These are phyloP conservation scores for Flaveria linearis DNA, from an alignment of 129 eudicot genomes.

Conservation along the genomic window DNA sequence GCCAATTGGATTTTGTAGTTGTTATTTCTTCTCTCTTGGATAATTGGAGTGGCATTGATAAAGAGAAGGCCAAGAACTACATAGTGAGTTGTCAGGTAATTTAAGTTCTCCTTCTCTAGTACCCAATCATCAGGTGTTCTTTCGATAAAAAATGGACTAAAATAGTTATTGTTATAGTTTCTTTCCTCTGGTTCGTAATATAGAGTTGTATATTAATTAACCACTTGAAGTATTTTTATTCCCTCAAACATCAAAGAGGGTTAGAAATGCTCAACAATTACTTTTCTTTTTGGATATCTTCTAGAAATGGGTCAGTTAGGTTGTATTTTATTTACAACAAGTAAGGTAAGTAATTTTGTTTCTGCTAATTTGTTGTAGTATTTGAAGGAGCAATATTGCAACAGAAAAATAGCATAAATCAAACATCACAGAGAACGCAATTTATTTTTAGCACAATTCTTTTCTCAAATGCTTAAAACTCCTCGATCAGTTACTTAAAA, in stretches of 20 bases:
- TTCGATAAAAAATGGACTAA: background rate
- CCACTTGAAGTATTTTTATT: background rate
- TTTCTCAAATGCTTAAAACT: background rate
- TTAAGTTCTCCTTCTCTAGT: constrained; percentile 6
- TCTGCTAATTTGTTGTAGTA: background rate
- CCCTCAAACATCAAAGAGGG: background rate
- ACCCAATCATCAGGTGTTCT: background rate
- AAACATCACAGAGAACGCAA: background rate
- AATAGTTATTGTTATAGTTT: background rate
- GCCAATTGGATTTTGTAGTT: constrained; percentile 52
- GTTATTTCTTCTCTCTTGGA: constrained; percentile 82
- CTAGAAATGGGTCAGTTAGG: background rate
- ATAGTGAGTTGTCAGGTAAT: constrained; percentile 81
- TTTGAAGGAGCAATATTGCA: background rate
- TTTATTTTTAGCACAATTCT: background rate
- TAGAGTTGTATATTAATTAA: background rate
- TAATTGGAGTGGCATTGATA: constrained; percentile 92
- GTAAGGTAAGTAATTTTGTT: background rate
- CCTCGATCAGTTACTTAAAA: background rate
- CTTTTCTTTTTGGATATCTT: background rate
- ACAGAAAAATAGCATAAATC: background rate
- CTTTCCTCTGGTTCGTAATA: background rate
- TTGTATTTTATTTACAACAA: background rate
- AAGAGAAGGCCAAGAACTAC: constrained; percentile 82
- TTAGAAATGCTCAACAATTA: background rate